Base-by-base conservation (phyloP, 495 filamentous ascomycete species). In the Cercophora newfieldiana region DNA sequence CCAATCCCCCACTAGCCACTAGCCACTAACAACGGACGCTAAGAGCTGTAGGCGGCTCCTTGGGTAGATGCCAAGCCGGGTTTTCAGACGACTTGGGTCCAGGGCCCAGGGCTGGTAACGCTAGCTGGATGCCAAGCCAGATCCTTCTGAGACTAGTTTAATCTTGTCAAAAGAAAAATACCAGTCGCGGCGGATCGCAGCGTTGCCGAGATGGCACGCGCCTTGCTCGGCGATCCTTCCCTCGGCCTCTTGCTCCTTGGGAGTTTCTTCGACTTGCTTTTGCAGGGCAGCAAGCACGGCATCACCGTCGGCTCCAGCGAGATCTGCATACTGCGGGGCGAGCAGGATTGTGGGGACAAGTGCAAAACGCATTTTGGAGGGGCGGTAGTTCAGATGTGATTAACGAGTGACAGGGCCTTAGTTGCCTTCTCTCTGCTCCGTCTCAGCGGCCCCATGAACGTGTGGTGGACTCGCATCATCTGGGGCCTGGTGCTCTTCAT, bases 141-240 rank as follows among this genome's bases (percentile, higher is more conserved):
- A n/a, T n/a, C n/a, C n/a, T n/a, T n/a, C n/a, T 56, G 31, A 22
- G 21, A 8, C 37, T 2, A n/a, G 19, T n/a, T 0, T 0, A 58
- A 24, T n/a, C n/a, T n/a, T n/a, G n/a, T n/a, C n/a, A 44, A 19
- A 16, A 3, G 29, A 21, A 37, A 59, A 10, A 44, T 30, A 61
- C 59, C 59, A 61, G 37, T 61, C 59, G 16, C 59, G 26, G 14
- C 59, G 59, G 26, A 61, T 61, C 21, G 37, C 59, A 0, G 47
- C 59, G 26, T 51, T 51, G 12, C 22, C 59, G 3, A 61, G 47
- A 18, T 24, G 26, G 47, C 59, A 61, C 3, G 22, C 30, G 47
- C 55, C n/a, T 14, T 16, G 37, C 37, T 26, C 6, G 7, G 24
- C 26, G 10, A 30, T 8, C 2, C 50, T n/a, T 21, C 0, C 8